phyloP scores from a whole-genome alignment of 305 asterid genomes.

The Solanum hybrid region DNA sequence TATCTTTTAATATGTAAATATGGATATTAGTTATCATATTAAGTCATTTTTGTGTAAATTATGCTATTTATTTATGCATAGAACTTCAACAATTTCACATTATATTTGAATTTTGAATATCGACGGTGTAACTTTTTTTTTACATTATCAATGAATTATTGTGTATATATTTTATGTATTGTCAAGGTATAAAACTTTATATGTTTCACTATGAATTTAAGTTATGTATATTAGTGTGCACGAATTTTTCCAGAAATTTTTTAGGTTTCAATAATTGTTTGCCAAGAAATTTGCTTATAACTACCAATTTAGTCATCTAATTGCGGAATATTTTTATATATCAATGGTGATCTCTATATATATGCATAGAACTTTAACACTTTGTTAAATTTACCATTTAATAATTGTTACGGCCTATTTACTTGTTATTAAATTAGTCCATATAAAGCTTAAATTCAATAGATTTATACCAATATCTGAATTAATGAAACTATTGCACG shows the following conservation, averaged over 20 bases:
- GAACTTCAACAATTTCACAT: not conserved
- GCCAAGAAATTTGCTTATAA: not conserved
- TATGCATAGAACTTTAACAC: not conserved
- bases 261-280: not conserved
- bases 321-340: too few relatives aligned
- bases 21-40: not conserved
- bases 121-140: not conserved
- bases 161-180: not conserved
- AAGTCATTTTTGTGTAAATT: not conserved
- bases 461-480: not conserved
- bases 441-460: not conserved
- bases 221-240: not conserved
- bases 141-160: not conserved
- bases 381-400: not conserved
- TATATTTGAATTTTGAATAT: not conserved
- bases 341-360: not conserved
- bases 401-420: not conserved
- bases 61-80: not conserved
- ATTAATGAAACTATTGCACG: not conserved
- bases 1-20: not conserved
- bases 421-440: not conserved
- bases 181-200: not conserved
- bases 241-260: not conserved
- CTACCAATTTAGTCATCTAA: not conserved
- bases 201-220: not conserved